Evolutionary conservation across 331 rosid species (phyloP).

Genomic region (Acacia pycnantha): DNA sequence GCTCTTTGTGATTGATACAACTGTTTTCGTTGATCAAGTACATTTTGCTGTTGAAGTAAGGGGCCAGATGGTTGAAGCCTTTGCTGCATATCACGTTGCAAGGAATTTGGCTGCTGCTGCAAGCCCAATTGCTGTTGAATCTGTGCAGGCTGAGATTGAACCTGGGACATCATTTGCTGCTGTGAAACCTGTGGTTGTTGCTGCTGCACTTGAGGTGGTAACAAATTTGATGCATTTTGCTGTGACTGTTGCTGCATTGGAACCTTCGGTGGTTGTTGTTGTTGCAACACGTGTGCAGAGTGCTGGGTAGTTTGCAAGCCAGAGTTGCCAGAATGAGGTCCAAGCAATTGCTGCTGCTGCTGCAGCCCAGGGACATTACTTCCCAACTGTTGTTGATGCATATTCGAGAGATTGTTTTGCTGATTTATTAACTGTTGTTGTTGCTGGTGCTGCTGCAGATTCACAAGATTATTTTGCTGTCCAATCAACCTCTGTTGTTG

Average conservation of each 20-base stretch:
- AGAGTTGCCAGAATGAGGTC: conserved; percentile 74
- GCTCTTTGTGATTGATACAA: conserved; percentile 80
- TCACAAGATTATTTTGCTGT: conserved; percentile 78
- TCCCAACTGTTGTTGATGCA: conserved; percentile 79
- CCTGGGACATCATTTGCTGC: conserved; percentile 81
- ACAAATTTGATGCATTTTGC: conserved; percentile 67
- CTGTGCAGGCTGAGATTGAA: conserved; percentile 85
- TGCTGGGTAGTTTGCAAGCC: conserved; percentile 84
- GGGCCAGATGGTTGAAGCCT: conserved; percentile 77
- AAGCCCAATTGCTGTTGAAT: conserved; percentile 76
- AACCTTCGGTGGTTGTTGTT: conserved; percentile 48
- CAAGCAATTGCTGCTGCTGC: conserved; percentile 41
- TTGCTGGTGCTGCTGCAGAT: conserved; percentile 46
- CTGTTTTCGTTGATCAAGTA: conserved; percentile 90
- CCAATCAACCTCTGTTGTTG: conserved; percentile 78
- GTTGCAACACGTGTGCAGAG: conserved; percentile 66
- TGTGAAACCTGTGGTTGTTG: conserved; percentile 77
- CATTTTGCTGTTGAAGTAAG: conserved; percentile 70
- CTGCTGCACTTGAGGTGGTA: conserved; percentile 76
- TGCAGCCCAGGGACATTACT: conserved; percentile 73
- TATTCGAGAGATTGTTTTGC: conserved; percentile 73
- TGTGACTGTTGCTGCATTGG: conserved; percentile 75
- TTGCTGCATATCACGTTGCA: conserved; percentile 87
- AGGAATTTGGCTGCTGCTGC: conserved; percentile 75
- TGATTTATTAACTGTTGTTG: conserved; percentile 77